Evolutionary conservation across 805 yeast species (phyloP).

Genomic region (Candida yuanshanica): DNA sequence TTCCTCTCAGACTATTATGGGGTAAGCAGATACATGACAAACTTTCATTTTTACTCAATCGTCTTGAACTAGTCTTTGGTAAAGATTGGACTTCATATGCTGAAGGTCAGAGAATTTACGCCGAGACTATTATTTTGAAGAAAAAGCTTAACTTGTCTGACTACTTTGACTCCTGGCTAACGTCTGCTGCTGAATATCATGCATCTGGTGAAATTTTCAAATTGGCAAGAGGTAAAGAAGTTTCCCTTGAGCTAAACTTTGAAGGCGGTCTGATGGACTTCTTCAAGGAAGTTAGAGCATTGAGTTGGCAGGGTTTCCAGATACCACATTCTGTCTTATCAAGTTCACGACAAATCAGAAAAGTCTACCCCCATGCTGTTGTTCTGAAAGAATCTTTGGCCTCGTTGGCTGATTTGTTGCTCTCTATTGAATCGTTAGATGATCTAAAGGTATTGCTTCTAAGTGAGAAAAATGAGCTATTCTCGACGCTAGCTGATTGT

Average conservation of each 20-base stretch:
- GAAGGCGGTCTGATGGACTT: conserved; percentile 37
- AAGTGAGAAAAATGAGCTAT: conserved; percentile 28
- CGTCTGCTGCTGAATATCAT: conserved; percentile 17
- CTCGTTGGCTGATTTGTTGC: conserved; percentile 30
- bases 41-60: conserved; percentile 33
- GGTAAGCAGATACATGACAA: conserved; percentile 44
- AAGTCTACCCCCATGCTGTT: conserved; percentile 52
- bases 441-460: conserved; percentile 39
- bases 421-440: conserved; percentile 29
- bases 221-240: conserved; percentile 24
- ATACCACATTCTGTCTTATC: conserved; percentile 49
- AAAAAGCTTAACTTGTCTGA: conserved; percentile 38
- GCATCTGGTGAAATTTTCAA: conserved; percentile 35
- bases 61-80: conserved; percentile 51
- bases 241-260: conserved; percentile 43
- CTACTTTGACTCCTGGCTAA: conserved; percentile 46
- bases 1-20: conserved; percentile 45
- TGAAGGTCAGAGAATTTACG: conserved; percentile 59
- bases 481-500: conserved; percentile 30
- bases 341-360: conserved; percentile 43
- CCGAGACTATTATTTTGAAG: conserved; percentile 42
- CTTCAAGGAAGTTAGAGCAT: conserved; percentile 48
- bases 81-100: conserved; percentile 54
- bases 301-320: conserved; percentile 44
- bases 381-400: conserved; percentile 46